Evolutionary conservation across 768 basidiomycete species (phyloP), one percentile per base, ranked within the genome.

Genomic region (Tulasnella sp.): DNA sequence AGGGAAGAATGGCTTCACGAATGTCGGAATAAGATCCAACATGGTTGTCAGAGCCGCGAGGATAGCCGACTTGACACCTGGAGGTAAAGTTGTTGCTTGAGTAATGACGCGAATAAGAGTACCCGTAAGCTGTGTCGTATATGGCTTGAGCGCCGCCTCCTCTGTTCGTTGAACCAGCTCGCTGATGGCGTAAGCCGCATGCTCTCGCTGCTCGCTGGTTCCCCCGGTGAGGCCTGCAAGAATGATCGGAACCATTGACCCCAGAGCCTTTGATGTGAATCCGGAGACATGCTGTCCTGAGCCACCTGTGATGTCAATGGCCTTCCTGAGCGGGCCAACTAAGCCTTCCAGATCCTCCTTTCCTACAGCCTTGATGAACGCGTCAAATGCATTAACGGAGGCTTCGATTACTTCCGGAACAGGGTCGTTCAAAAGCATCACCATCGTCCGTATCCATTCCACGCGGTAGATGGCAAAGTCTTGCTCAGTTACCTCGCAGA

Each of bases 1-100:
- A 2, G 97, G 98, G 89, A 98, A 98, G 91, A 99, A 99, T 3
- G 97, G 97, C 83, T 93, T 94, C 81, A 99, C 95, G 81, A 97
- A 93, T 4, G 88, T 86, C 0, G 96, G 96, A 32, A 98, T 96
- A 69, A 89, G 88, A 80, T 91, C 90, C 61, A 99, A 87, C 90
- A 98, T 94, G 29, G 91, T 89, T 0, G 91, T 89, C 73, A 99
- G 88, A 6, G 96, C 94, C 44, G 88, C 89, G 40, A 99, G 88
- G 81, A 99, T 96, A 16, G 92, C 96, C 5, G 90, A 90, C 85
- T 99, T 98, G 84, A 98, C 95, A 29, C 91, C 93, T 0, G 96
- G 93, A 9, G 98, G 95, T 83, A 95, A 93, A 0, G 93, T 91
- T 57, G 92, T 91, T 0, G 93, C 92, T 83, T 95, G 93, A 0